A percentile compares a stretch with the other conserved stretches of the same genome.
phyloP scores from a whole-genome alignment of 495 filamentous ascomycete genomes.

The Cercophora scortea region DNA sequence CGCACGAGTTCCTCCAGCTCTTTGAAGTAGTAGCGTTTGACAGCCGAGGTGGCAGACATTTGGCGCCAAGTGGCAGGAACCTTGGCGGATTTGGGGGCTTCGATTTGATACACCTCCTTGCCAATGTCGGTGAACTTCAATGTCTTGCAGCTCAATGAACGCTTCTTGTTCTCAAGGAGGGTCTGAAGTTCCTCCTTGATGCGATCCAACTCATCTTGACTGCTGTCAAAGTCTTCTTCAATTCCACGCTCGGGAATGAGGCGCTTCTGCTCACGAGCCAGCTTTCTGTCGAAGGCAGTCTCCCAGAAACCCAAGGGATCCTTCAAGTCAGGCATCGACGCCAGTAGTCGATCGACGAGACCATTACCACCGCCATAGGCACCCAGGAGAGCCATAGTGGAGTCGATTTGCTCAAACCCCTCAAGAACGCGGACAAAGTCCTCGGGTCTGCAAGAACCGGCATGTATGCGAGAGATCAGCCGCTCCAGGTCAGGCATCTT shows the following conservation, averaged over 20 bases:
- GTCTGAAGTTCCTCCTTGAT: constrained; percentile 64
- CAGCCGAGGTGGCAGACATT: constrained; percentile 85
- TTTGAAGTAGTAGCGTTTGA: constrained; percentile 91
- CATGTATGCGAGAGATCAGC: constrained; percentile 90
- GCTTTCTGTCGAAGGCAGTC: constrained; percentile 79
- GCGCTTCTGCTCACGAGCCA: constrained; percentile 61
- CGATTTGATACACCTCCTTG: constrained; percentile 95
- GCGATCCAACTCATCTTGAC: constrained; percentile 65
- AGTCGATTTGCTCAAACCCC: constrained; percentile 95
- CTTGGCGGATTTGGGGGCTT: constrained; percentile 80
- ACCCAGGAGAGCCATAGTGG: constrained; percentile 72
- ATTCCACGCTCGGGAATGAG: constrained; percentile 85
- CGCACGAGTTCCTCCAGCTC: constrained; percentile 76
- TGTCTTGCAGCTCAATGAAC: constrained; percentile 55
- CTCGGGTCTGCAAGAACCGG: constrained; percentile 74
- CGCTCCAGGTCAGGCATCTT: constrained; percentile 94
- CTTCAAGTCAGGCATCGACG: constrained; percentile 75
- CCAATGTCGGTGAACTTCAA: constrained; percentile 84
- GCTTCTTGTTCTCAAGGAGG: constrained; percentile 61
- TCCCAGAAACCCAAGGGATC: constrained; percentile 78
- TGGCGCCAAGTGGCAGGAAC: constrained; percentile 87
- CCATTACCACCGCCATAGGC: constrained; percentile 64
- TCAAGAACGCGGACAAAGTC: constrained; percentile 94
- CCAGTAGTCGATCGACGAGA: constrained; percentile 75
- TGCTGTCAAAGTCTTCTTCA: constrained; percentile 87